Percentiles rank a stretch among this genome's conserved stretches.
These are phyloP conservation scores for Kurtzmaniella quercitrusa DNA, from an alignment of 1,139 yeast genomes.

Conservation along the genomic window DNA sequence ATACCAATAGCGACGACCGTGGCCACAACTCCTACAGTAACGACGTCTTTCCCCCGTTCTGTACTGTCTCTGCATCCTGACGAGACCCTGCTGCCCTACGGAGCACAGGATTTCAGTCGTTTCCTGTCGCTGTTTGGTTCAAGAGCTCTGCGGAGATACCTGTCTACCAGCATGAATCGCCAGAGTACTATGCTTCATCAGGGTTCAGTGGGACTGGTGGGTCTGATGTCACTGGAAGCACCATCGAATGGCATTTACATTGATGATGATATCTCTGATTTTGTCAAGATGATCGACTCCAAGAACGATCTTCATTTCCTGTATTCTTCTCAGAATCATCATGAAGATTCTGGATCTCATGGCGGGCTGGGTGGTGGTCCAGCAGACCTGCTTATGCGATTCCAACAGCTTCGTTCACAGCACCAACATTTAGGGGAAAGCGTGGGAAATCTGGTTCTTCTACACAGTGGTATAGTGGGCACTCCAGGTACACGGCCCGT, in stretches of 20 bases:
- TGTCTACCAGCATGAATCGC: conserved; percentile 29
- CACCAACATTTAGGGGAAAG: conserved; percentile 51
- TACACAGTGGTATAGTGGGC: conserved; percentile 11
- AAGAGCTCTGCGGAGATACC: conserved; percentile 41
- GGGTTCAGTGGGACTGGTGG: conserved; percentile 25
- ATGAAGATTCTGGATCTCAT: conserved; percentile 7
- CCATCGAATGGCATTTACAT: conserved; percentile 41
- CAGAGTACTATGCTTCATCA: conserved; percentile 18
- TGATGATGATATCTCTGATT: conserved; percentile 76
- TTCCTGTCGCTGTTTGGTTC: conserved; percentile 58
- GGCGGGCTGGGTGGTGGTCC: conserved; percentile 11
- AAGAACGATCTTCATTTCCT: conserved; percentile 44
- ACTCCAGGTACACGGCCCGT: conserved; percentile 10
- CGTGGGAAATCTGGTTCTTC: conserved; percentile 27
- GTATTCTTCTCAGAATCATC: conserved; percentile 4
- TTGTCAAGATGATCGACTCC: conserved; percentile 77
- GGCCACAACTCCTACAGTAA: conserved; percentile 12
- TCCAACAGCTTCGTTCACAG: conserved; percentile 35
- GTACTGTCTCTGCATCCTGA: conserved; percentile 37
- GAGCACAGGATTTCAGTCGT: conserved; percentile 18
- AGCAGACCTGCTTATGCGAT: conserved; percentile 31
- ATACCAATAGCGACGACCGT: conserved; percentile 21
- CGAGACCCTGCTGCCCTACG: conserved; percentile 4
- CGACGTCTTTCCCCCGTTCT: conserved; percentile 31
- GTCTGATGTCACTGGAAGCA: conserved; percentile 31